Evolutionary conservation across 768 basidiomycete genomes (phyloP), one percentile per base, ranked within the genome.

Genomic region (Lentinus tigrinus): DNA sequence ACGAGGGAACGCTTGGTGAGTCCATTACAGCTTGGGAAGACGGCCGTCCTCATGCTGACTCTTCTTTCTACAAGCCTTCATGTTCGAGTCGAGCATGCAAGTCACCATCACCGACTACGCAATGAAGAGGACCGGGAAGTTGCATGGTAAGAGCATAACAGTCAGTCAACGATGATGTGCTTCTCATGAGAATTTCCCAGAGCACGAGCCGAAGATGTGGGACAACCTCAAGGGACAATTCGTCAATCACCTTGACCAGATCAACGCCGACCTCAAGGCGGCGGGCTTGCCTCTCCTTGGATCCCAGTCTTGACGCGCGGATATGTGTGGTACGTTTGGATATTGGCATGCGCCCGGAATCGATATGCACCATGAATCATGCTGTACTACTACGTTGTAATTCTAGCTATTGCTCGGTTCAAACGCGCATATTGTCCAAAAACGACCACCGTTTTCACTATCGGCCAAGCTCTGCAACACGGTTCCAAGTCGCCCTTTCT

Each of bases 151-250:
- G 77, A 68, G 17, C 7, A 21, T 38, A 7, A 8, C 36, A 47
- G 14, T 31, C 21, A 5, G 23, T 27, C 24, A 10, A 17, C 16
- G 4, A 10, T 38, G 1, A 21, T 9, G 53, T 14, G 5, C 0
- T 3, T 58, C 19, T 26, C 21, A 14, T 39, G 44, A 10, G 14
- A 38, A 10, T 19, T 36, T 11, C 21, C 3, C 47, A 84, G 83
- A 80, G 65, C 84, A 84, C 67, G 84, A 85, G 62, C 84, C 83
- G 17, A 78, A 77, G 70, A 86, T 86, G 83, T 88, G 84, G 85
- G 81, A 87, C 56, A 69, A 80, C 56, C 73, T 87, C 60, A 81
- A 77, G 63, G 80, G 74, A 4, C 75, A 83, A 49, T 87, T 88
- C 68, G 65, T 85, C 69, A 77, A 81, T 59, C 83, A 85, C 60